These are phyloP conservation scores for Acer yangbiense DNA, from an alignment of 345 rosid genomes.

Conservation along the genomic window DNA sequence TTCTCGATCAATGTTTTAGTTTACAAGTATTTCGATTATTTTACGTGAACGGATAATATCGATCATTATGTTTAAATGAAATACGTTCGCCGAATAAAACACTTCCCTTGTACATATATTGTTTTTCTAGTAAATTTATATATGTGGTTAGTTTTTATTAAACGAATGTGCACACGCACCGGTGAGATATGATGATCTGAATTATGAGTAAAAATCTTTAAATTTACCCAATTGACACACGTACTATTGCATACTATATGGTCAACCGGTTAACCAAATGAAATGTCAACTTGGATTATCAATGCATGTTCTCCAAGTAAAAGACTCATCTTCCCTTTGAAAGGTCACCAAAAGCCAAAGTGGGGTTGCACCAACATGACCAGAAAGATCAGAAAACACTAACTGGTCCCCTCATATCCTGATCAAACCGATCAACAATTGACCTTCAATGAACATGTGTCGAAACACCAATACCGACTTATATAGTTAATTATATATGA, in stretches of 20 bases:
- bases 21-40: not conserved
- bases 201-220: not conserved
- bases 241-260: no score
- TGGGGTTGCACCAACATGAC: constrained; percentile 12
- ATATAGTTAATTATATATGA: not conserved
- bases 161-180: no score
- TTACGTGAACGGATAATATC: not conserved
- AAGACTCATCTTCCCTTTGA: not conserved
- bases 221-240: not conserved
- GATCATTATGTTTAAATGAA: no score
- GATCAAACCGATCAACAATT: not conserved
- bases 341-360: constrained; percentile 21
- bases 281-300: not conserved
- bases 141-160: not conserved
- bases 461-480: not conserved
- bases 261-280: not conserved
- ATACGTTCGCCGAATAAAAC: not conserved
- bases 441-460: not conserved
- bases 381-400: not conserved
- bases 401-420: not conserved
- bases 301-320: not conserved
- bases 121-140: no score
- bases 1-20: no score
- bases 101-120: no score
- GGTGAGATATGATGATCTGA: no score